phyloP scores from a whole-genome alignment of 805 yeast species.

The Blastobotrys peoriensis region DNA sequence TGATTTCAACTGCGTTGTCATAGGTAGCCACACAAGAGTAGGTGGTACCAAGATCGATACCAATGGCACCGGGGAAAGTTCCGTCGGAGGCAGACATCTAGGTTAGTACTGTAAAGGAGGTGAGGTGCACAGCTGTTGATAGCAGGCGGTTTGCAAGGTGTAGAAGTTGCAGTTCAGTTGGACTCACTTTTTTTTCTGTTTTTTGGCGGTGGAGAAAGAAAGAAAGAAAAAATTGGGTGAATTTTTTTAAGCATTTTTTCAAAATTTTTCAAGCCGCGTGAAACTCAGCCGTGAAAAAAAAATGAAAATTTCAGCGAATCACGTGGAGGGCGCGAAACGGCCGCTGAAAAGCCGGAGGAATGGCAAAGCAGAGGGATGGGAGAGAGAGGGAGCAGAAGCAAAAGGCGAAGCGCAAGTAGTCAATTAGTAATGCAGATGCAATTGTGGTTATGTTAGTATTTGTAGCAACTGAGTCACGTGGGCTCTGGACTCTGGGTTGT shows the following conservation, averaged over 20 bases:
- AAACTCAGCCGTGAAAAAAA: no score
- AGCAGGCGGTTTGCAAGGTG: background rate
- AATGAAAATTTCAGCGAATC: no score
- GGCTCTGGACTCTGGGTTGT: no score
- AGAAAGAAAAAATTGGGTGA: constrained; percentile 7
- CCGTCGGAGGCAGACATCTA: constrained; percentile 58
- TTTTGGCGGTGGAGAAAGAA: constrained; percentile 4
- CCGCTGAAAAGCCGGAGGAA: no score
- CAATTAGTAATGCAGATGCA: no score
- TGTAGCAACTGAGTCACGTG: no score
- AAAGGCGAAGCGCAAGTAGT: no score
- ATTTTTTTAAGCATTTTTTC: constrained; percentile 6
- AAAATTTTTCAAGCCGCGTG: constrained; percentile 13
- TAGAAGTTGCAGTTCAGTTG: background rate
- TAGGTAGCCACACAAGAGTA: constrained; percentile 96
- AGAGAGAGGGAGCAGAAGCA: no score
- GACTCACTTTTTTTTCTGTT: constrained; percentile 8
- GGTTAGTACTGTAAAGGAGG: constrained; percentile 2
- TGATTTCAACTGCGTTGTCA: constrained; percentile 89
- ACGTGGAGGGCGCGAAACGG: no score
- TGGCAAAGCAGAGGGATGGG: no score
- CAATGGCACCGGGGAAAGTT: constrained; percentile 98
- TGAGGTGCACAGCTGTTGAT: background rate
- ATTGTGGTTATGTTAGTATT: no score
- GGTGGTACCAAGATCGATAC: constrained; percentile 97